Base-by-base conservation (phyloP, 805 yeast genomes). In the Kodamaea kakaduensis region DNA sequence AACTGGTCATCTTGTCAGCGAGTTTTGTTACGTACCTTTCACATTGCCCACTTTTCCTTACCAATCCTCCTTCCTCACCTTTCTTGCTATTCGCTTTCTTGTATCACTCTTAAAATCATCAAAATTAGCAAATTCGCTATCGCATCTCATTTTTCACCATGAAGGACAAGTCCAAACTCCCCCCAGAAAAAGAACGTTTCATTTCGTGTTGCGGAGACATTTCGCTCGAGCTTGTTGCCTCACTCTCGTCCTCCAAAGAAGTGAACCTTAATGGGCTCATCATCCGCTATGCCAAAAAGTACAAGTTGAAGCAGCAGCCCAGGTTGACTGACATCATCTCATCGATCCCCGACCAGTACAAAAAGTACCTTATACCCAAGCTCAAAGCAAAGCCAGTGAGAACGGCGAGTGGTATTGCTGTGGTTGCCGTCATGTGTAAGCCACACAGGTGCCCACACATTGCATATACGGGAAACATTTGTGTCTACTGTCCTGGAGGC, bases 381-480 rank as follows among this genome's bases (percentile, higher is more conserved):
- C 70, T 93, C 30, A 86, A 93, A 62, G 98, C 98, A n/a, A 93
- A 93, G 59, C 98, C 98, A 0, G 97, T 93, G 29, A 75, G 98
- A 61, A 93, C 98, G 0, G 98, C 98, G 0, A 84, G 95, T 8
- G 98, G 98, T 50, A 95, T 93, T 40, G 98, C 98, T 7, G 98
- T 93, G 14, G 97, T 93, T 29, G 98, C 98, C 0, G 97, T 93
- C 20, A 93, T 93, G 97, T 89, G 97, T 67, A 93, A 93, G 60
- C 98, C 98, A 2, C 98, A 93, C 60, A 75, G 98, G 65, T 93
- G 98, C 62, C 98, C 98, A 17, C 98, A 93, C 61, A 93, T 93
- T 51, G 97, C 98, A 14, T 93, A 93, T 59, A 93, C 98, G 0
- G 98, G 98, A 43, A 93, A 93, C 55, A 93, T 93, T 43, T 93